These are phyloP conservation scores for Ilyonectria mors-panacis DNA, from an alignment of 2,329 filamentous ascomycete species.

Conservation along the genomic window DNA sequence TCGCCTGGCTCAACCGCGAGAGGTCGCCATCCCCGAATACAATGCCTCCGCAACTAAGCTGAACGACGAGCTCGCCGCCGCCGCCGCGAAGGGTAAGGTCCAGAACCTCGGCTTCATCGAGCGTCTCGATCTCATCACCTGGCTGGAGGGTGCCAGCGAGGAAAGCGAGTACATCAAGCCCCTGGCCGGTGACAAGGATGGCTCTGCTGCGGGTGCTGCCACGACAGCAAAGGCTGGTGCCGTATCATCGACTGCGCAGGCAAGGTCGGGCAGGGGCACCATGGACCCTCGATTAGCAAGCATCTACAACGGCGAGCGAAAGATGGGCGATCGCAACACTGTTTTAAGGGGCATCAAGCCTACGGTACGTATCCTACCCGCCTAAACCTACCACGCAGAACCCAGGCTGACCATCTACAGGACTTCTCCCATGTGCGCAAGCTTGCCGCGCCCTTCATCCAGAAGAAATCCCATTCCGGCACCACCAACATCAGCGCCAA, in stretches of 20 bases:
- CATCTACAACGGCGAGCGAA: conserved; percentile 92
- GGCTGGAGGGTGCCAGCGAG: conserved; percentile 90
- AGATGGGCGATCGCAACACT: conserved; percentile 93
- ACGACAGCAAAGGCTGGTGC: conserved; percentile 56
- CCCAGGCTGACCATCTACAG: conserved; percentile 60
- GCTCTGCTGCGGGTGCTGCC: conserved; percentile 58
- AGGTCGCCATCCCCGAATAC: conserved; percentile 91
- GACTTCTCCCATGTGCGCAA: conserved; percentile 97
- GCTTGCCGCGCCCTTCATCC: conserved; percentile 83
- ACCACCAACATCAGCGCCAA: conserved; percentile 57
- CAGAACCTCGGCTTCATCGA: conserved; percentile 94
- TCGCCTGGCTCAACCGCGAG: conserved; percentile 97
- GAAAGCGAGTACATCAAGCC: conserved; percentile 95
- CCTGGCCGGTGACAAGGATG: conserved; percentile 74
- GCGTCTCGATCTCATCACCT: conserved; percentile 91
- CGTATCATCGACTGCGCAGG: conserved; percentile 60
- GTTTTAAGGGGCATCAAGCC: conserved; percentile 89
- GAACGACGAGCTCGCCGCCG: conserved; percentile 80
- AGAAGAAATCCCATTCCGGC: conserved; percentile 65
- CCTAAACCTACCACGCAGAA: neutral
- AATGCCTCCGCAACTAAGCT: conserved; percentile 86
- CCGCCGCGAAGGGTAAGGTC: conserved; percentile 76
- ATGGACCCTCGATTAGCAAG: conserved; percentile 86
- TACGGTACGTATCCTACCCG: conserved; percentile 71
- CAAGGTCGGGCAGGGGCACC: conserved; percentile 73